Evolutionary conservation across 495 filamentous ascomycete genomes (phyloP).

Genomic region (Collariella sp.): DNA sequence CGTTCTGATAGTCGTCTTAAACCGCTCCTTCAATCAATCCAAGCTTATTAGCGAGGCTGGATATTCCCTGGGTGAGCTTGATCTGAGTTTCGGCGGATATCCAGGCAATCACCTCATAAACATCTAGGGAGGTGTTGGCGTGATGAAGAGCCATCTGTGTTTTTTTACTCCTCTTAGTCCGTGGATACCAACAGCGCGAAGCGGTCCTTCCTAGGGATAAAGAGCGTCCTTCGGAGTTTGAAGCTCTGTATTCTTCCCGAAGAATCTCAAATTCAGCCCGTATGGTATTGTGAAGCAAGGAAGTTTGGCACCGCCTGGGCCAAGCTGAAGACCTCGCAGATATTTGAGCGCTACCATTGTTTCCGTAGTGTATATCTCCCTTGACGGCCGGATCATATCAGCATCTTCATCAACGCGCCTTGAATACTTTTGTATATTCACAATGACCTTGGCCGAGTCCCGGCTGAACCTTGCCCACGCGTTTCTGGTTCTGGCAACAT

Average conservation of each 20-base stretch:
- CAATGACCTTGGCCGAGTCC: too few relatives aligned
- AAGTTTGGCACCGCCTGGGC: too few relatives aligned
- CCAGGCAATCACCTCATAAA: constrained; percentile 12
- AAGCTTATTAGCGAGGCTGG: constrained; percentile 5
- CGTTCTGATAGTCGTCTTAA: constrained; percentile 1
- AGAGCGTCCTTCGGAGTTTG: neutral
- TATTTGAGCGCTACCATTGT: too few relatives aligned
- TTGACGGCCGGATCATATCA: too few relatives aligned
- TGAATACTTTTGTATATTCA: too few relatives aligned
- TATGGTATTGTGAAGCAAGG: neutral
- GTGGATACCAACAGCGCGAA: constrained; percentile 9
- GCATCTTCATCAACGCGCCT: too few relatives aligned
- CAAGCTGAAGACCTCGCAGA: too few relatives aligned
- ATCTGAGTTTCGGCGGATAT: constrained; percentile 3
- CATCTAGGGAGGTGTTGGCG: constrained; percentile 9
- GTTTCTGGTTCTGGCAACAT: too few relatives aligned
- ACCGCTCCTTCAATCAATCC: neutral
- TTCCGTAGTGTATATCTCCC: too few relatives aligned
- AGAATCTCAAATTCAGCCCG: constrained; percentile 6
- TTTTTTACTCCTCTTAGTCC: constrained; percentile 15
- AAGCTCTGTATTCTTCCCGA: constrained; percentile 1
- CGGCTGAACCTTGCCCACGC: too few relatives aligned
- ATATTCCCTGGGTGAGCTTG: constrained; percentile 7
- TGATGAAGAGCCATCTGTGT: constrained; percentile 15
- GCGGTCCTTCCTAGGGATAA: neutral